These are phyloP conservation scores for Teunomyces tritomae DNA, from an alignment of 805 yeast species.

Conservation along the genomic window DNA sequence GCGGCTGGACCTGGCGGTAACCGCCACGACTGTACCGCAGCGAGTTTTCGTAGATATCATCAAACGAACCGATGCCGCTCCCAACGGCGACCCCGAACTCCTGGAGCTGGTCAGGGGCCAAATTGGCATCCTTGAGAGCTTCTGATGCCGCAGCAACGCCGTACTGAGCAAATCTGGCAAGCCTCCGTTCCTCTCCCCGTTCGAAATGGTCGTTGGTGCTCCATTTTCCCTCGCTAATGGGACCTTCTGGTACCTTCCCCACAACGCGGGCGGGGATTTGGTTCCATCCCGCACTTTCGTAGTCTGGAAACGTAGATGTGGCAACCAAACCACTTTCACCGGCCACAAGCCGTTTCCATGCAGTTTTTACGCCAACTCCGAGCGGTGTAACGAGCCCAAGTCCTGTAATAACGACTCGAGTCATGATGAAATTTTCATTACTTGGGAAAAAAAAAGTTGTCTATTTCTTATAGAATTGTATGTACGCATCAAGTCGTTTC, in stretches of 20 bases:
- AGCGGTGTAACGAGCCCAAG: constrained; percentile 83
- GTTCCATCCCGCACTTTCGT: constrained; percentile 45
- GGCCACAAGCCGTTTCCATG: constrained; percentile 55
- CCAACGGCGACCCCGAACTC: constrained; percentile 80
- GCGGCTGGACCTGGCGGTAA: constrained; percentile 74
- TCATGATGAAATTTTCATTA: neutral
- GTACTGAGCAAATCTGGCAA: constrained; percentile 73
- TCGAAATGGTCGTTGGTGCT: constrained; percentile 47
- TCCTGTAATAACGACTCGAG: constrained; percentile 88
- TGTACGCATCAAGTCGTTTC: constrained; percentile 25
- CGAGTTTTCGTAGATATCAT: constrained; percentile 65
- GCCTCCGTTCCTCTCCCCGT: constrained; percentile 53
- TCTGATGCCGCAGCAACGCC: constrained; percentile 75
- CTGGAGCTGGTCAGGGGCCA: constrained; percentile 14
- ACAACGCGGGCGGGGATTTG: constrained; percentile 70
- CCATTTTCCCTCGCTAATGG: constrained; percentile 48
- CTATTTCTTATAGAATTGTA: neutral
- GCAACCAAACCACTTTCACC: constrained; percentile 60
- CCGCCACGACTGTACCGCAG: constrained; percentile 50
- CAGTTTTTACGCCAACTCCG: constrained; percentile 60
- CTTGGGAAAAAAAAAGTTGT: too few relatives aligned
- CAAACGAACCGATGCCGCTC: constrained; percentile 87
- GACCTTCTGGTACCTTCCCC: constrained; percentile 65
- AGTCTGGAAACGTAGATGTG: constrained; percentile 40
- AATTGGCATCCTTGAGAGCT: constrained; percentile 67